Evolutionary conservation across 441 rosid species (phyloP).

Genomic region (Bocquillonia castaneifolia): DNA sequence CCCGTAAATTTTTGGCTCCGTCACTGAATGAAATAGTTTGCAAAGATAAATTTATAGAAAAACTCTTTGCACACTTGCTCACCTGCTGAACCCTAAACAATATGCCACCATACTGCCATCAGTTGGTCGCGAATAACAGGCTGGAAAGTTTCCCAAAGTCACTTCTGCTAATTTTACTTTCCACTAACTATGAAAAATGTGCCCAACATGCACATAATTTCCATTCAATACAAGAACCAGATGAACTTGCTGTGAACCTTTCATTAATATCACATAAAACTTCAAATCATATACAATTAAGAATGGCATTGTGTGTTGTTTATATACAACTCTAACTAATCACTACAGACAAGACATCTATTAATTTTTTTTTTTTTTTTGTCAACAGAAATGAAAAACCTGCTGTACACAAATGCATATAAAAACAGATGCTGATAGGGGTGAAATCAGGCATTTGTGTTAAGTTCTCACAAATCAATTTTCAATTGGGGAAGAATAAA

Average conservation of each 20-base stretch:
- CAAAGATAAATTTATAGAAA: too few species aligned
- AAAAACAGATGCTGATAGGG: conserved; percentile 10
- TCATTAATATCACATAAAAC: background rate
- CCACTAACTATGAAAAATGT: too few species aligned
- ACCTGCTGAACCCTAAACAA: too few species aligned
- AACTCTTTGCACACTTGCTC: too few species aligned
- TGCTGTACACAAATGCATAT: conserved; percentile 30
- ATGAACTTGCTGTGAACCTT: background rate
- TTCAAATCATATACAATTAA: conserved; percentile 19
- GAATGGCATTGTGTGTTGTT: conserved; percentile 11
- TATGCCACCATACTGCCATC: too few species aligned
- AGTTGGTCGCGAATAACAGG: too few species aligned
- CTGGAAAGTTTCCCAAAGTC: too few species aligned
- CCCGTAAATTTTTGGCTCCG: too few species aligned
- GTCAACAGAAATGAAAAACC: conserved; percentile 16
- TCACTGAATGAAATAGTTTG: too few species aligned
- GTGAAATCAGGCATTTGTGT: conserved; percentile 12
- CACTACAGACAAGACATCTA: background rate
- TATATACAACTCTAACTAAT: conserved; percentile 30
- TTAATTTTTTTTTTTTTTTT: conserved; percentile 6
- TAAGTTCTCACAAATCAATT: conserved; percentile 18
- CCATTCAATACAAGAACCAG: background rate
- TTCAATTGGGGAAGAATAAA: conserved; percentile 4
- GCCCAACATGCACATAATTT: too few species aligned
- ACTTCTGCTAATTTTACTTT: too few species aligned